These are phyloP conservation scores for Bimuria novae-zelandiae DNA, from an alignment of 2,329 filamentous ascomycete species.

Conservation along the genomic window DNA sequence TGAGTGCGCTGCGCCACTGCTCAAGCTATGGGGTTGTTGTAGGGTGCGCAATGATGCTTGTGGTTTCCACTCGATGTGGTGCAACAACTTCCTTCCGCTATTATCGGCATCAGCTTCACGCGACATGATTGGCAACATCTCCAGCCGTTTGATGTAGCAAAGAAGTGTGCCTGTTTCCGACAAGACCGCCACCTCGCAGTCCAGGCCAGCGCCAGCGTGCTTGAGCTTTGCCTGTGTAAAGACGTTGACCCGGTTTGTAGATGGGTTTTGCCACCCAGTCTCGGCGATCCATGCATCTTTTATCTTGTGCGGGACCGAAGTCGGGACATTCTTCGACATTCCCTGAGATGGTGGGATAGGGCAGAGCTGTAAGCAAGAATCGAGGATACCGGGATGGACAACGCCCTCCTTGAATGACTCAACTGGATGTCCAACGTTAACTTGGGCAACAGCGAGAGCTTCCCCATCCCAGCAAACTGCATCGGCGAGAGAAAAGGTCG, in stretches of 20 bases:
- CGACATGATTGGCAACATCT: neutral
- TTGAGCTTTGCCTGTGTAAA: neutral
- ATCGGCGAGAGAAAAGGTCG: neutral
- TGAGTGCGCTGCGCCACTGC: neutral
- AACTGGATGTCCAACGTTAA: neutral
- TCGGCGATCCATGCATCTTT: constrained; percentile 6
- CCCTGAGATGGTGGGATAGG: constrained; percentile 6
- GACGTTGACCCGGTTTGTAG: neutral
- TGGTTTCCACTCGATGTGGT: constrained; percentile 16
- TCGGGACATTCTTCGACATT: neutral
- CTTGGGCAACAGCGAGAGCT: neutral
- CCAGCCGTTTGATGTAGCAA: neutral
- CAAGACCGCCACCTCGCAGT: neutral
- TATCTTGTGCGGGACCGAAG: constrained; percentile 8
- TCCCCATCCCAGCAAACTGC: neutral
- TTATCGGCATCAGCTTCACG: neutral
- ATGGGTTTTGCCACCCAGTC: constrained; percentile 6
- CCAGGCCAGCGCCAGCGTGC: neutral
- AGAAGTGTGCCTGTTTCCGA: neutral
- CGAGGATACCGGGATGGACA: neutral
- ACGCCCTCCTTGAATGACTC: neutral
- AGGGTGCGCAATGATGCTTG: neutral
- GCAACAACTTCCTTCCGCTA: constrained; percentile 4
- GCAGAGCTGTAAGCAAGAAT: constrained; percentile 5
- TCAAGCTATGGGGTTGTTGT: neutral